Percentiles rank a stretch among this genome's conserved stretches.
These are phyloP conservation scores for Aspergillus floridensis DNA, from an alignment of 2,329 filamentous ascomycete species.

Conservation along the genomic window DNA sequence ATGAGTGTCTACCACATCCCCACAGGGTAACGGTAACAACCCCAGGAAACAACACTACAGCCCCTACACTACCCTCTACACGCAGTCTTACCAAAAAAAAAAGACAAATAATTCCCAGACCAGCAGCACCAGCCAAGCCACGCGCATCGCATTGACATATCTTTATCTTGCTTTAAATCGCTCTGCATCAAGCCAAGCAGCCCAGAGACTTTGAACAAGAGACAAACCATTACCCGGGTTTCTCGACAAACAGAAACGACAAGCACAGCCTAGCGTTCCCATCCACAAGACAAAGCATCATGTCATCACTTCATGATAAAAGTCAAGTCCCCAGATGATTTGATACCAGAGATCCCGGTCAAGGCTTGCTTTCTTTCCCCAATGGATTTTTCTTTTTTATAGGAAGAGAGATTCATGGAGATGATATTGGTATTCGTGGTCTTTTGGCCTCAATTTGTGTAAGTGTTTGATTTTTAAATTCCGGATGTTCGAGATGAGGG, in stretches of 20 bases:
- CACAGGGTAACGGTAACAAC: too few relatives aligned
- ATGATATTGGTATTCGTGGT: background rate
- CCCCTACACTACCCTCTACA: background rate
- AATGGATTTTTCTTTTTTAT: background rate
- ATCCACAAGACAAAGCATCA: background rate
- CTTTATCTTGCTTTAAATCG: background rate
- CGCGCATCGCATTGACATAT: background rate
- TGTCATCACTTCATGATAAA: background rate
- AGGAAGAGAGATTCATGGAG: background rate
- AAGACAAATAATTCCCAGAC: slow-evolving; percentile 1
- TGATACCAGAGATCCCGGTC: background rate
- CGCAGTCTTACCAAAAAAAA: background rate
- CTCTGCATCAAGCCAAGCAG: background rate
- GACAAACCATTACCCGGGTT: background rate
- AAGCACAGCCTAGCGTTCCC: background rate
- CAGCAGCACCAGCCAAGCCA: slow-evolving; percentile 6
- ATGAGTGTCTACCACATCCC: too few relatives aligned
- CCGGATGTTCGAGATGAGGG: background rate
- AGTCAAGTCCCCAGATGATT: background rate
- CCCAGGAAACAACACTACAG: slow-evolving; percentile 9
- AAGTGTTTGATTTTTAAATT: background rate
- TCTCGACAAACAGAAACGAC: background rate
- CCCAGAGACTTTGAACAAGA: background rate
- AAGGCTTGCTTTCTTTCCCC: background rate
- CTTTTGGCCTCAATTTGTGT: background rate